Evolutionary conservation across 2,329 filamentous ascomycete genomes (phyloP), one percentile per base, ranked within the genome.

Genomic region (Botryotinia narcissicola): DNA sequence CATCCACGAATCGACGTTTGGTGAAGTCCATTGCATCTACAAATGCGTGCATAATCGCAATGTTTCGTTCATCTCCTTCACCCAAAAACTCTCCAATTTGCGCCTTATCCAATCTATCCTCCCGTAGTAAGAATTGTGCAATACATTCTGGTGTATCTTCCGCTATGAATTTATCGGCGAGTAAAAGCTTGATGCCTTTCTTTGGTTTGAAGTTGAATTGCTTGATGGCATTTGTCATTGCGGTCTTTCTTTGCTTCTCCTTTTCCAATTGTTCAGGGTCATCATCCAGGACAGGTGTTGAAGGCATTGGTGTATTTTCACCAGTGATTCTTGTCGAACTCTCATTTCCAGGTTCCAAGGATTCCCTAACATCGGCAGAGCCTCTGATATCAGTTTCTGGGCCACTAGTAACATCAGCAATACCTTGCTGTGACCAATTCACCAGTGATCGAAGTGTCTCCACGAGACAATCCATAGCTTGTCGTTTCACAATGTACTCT

Each of bases 161-260:
- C 1, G 88, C 84, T 74, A 99, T 97, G 81, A 99, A 98, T 0
- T 94, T 93, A 76, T 97, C 93, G 40, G 92, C 88, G 20, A 98
- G 81, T 29, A 99, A 84, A 25, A 92, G 84, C 81, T 97, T 97
- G 80, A 99, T 89, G 9, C 96, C 97, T 74, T 92, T 90, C 83
- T 99, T 99, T 0, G 97, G 94, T 82, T 99, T 99, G 86, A 95
- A 98, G 82, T 99, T 99, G 87, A 99, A 99, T 75, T 94, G 92
- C 68, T 91, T 90, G 72, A 98, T 92, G 2, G 93, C 95, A 78
- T 97, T 96, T 70, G 91, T 93, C 75, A 98, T 84, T 0, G 96
- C 96, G 10, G 94, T 98, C 84, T 99, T 99, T 75, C 92, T 89
- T 74, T 95, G 93, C 83, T 98, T 98, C 73, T 95, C 94, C 82